Base-by-base conservation (phyloP, 805 yeast genomes). In the Pichia heedii region DNA sequence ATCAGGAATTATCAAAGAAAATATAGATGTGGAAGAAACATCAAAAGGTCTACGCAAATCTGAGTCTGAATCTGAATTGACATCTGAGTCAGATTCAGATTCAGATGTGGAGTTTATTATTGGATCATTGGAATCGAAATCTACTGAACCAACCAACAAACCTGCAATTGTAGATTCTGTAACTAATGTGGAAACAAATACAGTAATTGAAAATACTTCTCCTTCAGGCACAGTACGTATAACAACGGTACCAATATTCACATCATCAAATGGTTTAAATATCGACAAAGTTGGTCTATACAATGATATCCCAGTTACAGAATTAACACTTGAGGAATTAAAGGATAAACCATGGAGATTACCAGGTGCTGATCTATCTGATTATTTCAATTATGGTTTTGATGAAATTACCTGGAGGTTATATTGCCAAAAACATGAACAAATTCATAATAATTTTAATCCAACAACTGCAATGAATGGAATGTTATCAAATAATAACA, bases 341-440 rank as follows among this genome's bases (percentile, higher is more conserved):
- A 87, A 85, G 50, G 95, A 88, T 51, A 94, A 94, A 66, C 99
- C 99, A 9, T 93, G 99, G 99, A 76, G 98, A 58, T 79, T 84
- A 50, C 97, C 97, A 1, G 98, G 97, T 33, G 95, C 96, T 4
- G 97, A 93, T 63, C 66, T 86, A 34, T 76, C 95, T 8, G 97
- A 93, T 62, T 94, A 88, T 63, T 93, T 93, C 71, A 93, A 93
- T 65, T 93, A 79, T 57, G 98, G 98, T 2, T 93, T 93, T 58
- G 95, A 93, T 60, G 99, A 93, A 66, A 75, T 84, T 51, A 84
- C 97, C 15, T 93, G 99, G 99, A 79, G 84, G 43, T 87, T 89
- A 21, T 93, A 93, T 64, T 80, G 96, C 53, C 71, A 80, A 35
- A 87, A 86, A 60, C 96, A 89, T 57, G 96, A 89, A 60, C 80